phyloP scores from a whole-genome alignment of 2,329 filamentous ascomycete genomes.

The Fusarium sp. region DNA sequence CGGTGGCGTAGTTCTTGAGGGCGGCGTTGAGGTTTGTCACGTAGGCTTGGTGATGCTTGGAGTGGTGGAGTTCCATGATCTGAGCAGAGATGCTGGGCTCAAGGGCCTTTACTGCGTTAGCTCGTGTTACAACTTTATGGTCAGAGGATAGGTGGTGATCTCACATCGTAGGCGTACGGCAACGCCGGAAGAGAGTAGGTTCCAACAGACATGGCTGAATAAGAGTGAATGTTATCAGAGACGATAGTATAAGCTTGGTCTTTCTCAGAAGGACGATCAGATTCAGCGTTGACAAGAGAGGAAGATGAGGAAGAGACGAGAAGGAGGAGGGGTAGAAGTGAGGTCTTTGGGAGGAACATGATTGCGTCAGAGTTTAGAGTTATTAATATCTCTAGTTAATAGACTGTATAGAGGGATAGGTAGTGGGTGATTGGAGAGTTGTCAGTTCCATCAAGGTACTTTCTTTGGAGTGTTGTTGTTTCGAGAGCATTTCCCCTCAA shows the following conservation, averaged over 20 bases:
- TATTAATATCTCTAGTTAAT: constrained; percentile 2
- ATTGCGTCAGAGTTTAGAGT: constrained; percentile 36
- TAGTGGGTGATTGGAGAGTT: not conserved
- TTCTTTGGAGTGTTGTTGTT: constrained; percentile 11
- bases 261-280: constrained; percentile 5
- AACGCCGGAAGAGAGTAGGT: constrained; percentile 72
- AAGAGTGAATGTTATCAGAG: not conserved
- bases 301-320: constrained; percentile 6
- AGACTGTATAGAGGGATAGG: not conserved
- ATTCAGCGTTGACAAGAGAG: not conserved
- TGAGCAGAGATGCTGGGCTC: constrained; percentile 79
- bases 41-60: constrained; percentile 83
- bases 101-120: constrained; percentile 63
- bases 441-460: constrained; percentile 37
- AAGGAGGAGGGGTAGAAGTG: constrained; percentile 38
- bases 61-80: constrained; percentile 85
- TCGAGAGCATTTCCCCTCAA: constrained; percentile 38
- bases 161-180: constrained; percentile 77
- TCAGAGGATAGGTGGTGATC: constrained; percentile 41
- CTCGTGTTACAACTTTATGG: not conserved
- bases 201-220: constrained; percentile 50
- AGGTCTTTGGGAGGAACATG: constrained; percentile 21
- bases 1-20: constrained; percentile 67
- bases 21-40: constrained; percentile 79
- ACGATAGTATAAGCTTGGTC: constrained; percentile 4